These are phyloP conservation scores for Obba rivulosa DNA, from an alignment of 768 basidiomycete genomes.

Conservation along the genomic window DNA sequence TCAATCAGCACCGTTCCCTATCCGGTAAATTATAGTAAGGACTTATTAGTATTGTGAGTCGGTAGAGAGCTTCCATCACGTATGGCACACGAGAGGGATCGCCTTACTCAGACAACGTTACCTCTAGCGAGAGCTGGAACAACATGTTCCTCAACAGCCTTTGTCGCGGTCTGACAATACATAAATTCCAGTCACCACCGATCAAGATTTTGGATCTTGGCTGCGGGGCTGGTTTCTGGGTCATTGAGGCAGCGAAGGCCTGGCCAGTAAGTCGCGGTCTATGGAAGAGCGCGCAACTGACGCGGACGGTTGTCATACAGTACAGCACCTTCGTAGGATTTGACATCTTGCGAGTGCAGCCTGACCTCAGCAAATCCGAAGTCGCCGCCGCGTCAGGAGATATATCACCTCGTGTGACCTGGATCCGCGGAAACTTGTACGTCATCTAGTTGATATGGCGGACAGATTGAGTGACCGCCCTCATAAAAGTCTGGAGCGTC, in stretches of 20 bases:
- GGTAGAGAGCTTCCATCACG: constrained; percentile 2
- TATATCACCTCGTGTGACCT: constrained; percentile 47
- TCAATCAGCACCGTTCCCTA: constrained; percentile 43
- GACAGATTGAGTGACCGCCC: not conserved
- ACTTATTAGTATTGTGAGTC: constrained; percentile 52
- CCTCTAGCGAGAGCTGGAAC: constrained; percentile 66
- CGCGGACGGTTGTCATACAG: constrained; percentile 18
- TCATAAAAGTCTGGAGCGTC: constrained; percentile 47
- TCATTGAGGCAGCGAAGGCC: constrained; percentile 56
- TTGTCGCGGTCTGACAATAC: constrained; percentile 46
- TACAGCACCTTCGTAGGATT: constrained; percentile 52
- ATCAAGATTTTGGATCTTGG: constrained; percentile 58
- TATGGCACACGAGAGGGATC: constrained; percentile 4
- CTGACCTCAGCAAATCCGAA: constrained; percentile 30
- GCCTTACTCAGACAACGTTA: not conserved
- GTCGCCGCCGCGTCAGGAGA: constrained; percentile 21
- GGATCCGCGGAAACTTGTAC: constrained; percentile 68
- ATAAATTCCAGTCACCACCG: constrained; percentile 49
- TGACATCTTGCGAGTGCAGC: constrained; percentile 53
- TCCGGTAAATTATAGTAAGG: constrained; percentile 44
- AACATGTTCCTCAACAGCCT: constrained; percentile 53
- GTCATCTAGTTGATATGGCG: constrained; percentile 16
- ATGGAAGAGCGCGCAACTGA: not conserved
- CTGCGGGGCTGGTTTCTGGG: constrained; percentile 69
- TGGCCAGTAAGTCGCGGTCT: constrained; percentile 48